phyloP scores from a whole-genome alignment of 2,329 filamentous ascomycete genomes.

The Cladophialophora carrionii region DNA sequence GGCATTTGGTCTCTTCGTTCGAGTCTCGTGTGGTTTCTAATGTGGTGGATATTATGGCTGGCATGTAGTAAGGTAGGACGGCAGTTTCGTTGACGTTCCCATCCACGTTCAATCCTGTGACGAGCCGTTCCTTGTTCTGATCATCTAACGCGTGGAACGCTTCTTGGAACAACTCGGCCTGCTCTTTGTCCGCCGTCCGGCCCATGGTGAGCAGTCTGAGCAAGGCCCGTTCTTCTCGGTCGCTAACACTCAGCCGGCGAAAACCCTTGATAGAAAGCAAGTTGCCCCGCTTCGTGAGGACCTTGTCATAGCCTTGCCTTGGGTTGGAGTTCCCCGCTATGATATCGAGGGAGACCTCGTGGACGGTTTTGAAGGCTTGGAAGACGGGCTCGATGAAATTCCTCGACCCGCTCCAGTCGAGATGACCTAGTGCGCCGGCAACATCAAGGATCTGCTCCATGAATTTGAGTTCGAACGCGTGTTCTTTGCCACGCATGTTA shows the following conservation, averaged over 20 bases:
- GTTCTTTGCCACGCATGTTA: constrained; percentile 37
- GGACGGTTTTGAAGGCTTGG: constrained; percentile 42
- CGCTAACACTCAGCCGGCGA: constrained; percentile 38
- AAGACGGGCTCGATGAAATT: constrained; percentile 44
- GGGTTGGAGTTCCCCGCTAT: constrained; percentile 37
- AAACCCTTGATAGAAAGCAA: constrained; percentile 41
- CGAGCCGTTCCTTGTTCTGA: constrained; percentile 35
- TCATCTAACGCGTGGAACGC: constrained; percentile 40
- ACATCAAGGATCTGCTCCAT: constrained; percentile 48
- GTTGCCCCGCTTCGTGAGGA: constrained; percentile 42
- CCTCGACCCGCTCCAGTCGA: constrained; percentile 42
- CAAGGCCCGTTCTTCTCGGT: constrained; percentile 42
- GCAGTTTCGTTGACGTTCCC: constrained; percentile 44
- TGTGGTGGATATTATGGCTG: constrained; percentile 43
- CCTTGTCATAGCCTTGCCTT: constrained; percentile 43
- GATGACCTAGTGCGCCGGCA: constrained; percentile 46
- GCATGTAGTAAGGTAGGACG: constrained; percentile 47
- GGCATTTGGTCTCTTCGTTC: constrained; percentile 32
- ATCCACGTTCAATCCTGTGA: constrained; percentile 44
- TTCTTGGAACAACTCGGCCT: constrained; percentile 41
- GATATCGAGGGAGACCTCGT: constrained; percentile 41
- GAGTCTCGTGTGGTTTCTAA: constrained; percentile 38
- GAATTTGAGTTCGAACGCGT: constrained; percentile 44
- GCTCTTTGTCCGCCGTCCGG: constrained; percentile 40
- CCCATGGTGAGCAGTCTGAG: constrained; percentile 47